Evolutionary conservation across 2,329 filamentous ascomycete genomes (phyloP), one percentile per base, ranked within the genome.

Genomic region (Paraconiothyrium brasiliense): DNA sequence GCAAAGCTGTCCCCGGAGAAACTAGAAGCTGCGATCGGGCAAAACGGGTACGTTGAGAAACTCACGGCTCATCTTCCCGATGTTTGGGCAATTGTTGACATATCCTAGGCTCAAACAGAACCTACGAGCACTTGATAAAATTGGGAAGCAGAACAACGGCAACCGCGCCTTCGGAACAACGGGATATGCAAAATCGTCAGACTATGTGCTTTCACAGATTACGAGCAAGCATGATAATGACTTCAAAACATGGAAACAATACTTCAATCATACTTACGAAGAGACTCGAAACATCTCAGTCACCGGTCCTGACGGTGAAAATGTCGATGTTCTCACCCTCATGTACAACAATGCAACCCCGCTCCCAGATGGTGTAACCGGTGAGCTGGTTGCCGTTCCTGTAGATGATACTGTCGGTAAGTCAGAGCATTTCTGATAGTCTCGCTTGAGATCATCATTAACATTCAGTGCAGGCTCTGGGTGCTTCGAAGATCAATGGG

Each of bases 261-360:
- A 47, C 4, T 59, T 59, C 43, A 54, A 54, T 24, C 57, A 59
- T 27, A 59, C 57, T 13, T 48, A 54, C 16, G 49, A 59, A 27
- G 49, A 59, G 20, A 59, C 50, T 14, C 49, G 50, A 1, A 16
- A 49, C 9, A 54, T 59, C 30, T 47, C 49, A n/a, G 57, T 54
- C n/a, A 59, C 49, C 9, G 57, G 57, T 3, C 49, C 49, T 2
- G 30, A 59, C 22, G 57, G 49, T 10, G 50, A 59, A 14, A 32
- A 49, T 34, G 50, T 59, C 41, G 32, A 49, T 5, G 49, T 55
- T 14, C 35, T 49, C 0, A 49, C 41, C 2, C 57, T 59, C 24
- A 59, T 54, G 50, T 49, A 49, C 43, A 54, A 54, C 50, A 59
- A 54, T 13, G 49, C 49, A 34, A 54, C 49, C 3, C 49, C 48